Evolutionary conservation across 371 early-diverging fungal genomes (phyloP), one percentile per base, ranked within the genome.

Genomic region (Sporodiniella umbellata): DNA sequence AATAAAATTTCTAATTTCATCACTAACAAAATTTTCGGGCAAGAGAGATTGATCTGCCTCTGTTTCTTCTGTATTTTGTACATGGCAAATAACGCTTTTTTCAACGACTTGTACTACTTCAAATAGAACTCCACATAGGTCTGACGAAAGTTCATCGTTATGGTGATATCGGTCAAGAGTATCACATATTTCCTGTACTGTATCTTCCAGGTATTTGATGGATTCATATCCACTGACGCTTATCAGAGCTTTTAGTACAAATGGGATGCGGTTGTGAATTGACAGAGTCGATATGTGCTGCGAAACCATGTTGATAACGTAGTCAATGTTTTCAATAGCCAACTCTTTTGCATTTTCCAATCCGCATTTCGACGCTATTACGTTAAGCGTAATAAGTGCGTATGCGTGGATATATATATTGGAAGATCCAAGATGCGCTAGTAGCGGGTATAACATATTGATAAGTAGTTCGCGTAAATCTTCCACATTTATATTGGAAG

Each of bases 171-270:
- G 39, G 51, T 85, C 84, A 31, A 87, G 38, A 14, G 80, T 79
- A 54, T 79, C 77, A 58, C 78, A 72, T 5, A 87, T 70, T 47
- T 83, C 81, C 37, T 83, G 71, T 1, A 87, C 67, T 1, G 78
- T 66, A 50, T 84, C 88, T 22, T 71, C 67, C 24, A 85, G 54
- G 56, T 68, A 79, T n/a, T 66, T 51, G 6, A 87, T 50, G 21
- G 72, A 58, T 8, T 51, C 56, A 1, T 48, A 46, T 1, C 82
- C 82, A 15, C 75, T 78, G 1, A 84, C 64, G 12, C 63, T 56
- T 23, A 85, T 60, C 25, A 82, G 55, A 1, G 86, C 85, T 8
- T 63, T 67, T 24, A 87, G 56, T 5, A 87, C 84, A 33, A 69
- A 53, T 0, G 85, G 82, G 3, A 81, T 70, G 2, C 66, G 52